Conservation (phyloP, 176 grass and related monocot species). For the Raddia guianensis region DNA sequence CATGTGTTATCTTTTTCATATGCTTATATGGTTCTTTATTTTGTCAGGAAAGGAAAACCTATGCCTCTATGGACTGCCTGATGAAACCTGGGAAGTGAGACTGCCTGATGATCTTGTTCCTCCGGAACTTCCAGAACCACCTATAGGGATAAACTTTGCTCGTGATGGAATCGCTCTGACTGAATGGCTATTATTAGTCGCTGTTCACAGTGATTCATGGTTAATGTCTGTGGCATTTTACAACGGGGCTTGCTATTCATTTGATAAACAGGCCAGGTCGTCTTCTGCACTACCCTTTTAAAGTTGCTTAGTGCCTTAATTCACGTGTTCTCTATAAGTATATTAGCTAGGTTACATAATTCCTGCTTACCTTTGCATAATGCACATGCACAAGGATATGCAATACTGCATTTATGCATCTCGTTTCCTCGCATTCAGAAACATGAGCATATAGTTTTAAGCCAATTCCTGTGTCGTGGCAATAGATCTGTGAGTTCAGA, state of each 20-base stretch:
- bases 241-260: conserved; percentile 56
- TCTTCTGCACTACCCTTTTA: background rate
- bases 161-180: conserved; percentile 55
- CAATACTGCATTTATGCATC: background rate
- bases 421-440: background rate
- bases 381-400: background rate
- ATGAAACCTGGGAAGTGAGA: conserved; percentile 68
- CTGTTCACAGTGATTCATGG: conserved; percentile 86
- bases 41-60: conserved; percentile 73
- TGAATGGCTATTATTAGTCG: conserved; percentile 68
- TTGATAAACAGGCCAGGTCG: conserved; percentile 69
- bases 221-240: conserved; percentile 70
- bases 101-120: conserved; percentile 65
- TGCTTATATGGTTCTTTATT: background rate
- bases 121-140: conserved; percentile 72
- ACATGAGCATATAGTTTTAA: background rate
- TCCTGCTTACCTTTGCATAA: background rate
- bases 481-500: conserved; percentile 7
- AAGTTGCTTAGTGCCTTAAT: background rate
- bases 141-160: conserved; percentile 81
- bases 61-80: conserved; percentile 64
- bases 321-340: background rate
- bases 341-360: background rate
- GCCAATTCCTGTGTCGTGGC: background rate
- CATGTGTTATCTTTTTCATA: too few species aligned